Evolutionary conservation across 176 grass and related monocot species (phyloP).

Genomic region (Carex myosuroides): DNA sequence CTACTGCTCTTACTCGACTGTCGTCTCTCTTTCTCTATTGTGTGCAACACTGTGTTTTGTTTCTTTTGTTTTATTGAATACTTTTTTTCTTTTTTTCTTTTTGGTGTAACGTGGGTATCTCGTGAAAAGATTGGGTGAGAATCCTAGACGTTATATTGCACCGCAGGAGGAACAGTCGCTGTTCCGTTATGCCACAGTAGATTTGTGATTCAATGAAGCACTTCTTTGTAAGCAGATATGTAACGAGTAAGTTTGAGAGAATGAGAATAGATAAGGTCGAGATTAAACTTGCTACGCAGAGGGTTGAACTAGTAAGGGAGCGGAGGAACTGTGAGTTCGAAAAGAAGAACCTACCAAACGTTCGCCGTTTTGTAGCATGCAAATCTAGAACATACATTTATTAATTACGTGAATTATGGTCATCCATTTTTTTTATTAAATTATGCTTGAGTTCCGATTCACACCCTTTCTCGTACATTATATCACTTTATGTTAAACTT

Average conservation of each 20-base stretch:
- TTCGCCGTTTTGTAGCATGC: not conserved
- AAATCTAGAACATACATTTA: too few relatives aligned
- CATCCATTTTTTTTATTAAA: too few relatives aligned
- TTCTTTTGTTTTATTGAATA: not conserved
- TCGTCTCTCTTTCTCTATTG: not conserved
- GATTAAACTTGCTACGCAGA: not conserved
- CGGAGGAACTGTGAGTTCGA: not conserved
- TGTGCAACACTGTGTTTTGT: not conserved
- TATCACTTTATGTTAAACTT: too few relatives aligned
- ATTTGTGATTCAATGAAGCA: not conserved
- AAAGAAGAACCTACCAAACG: not conserved
- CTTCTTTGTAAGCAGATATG: not conserved
- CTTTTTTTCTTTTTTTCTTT: not conserved
- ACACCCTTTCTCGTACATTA: too few relatives aligned
- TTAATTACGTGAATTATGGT: too few relatives aligned
- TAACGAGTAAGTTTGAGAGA: not conserved
- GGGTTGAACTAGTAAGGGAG: too few relatives aligned
- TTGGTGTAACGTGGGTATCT: constrained; percentile 12
- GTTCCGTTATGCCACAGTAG: not conserved
- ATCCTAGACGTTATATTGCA: constrained; percentile 5
- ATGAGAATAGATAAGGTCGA: too few relatives aligned
- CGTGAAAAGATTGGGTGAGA: constrained; percentile 7
- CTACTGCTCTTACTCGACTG: not conserved
- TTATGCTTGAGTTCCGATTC: too few relatives aligned
- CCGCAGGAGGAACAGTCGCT: constrained; percentile 7